Evolutionary conservation across 2,329 filamentous ascomycete species (phyloP).

Genomic region (Trichoderma atrobrunneum): DNA sequence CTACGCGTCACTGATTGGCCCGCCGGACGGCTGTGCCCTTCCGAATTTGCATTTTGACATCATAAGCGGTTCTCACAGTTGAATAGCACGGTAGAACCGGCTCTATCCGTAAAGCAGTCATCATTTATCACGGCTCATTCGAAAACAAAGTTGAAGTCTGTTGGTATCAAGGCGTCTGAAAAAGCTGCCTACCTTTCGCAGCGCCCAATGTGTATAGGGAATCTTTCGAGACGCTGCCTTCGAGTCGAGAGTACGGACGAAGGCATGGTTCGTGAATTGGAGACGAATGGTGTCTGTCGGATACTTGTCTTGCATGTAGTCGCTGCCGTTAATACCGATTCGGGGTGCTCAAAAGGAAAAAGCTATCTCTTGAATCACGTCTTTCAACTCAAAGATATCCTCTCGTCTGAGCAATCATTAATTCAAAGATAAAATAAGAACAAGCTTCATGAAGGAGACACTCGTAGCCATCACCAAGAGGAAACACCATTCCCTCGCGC

Average conservation of each 20-base stretch:
- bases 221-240: too few relatives aligned
- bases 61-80: not conserved
- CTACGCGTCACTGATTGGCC: not conserved
- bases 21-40: not conserved
- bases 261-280: not conserved
- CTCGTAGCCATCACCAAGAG: not conserved
- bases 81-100: not conserved
- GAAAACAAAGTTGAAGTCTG: not conserved
- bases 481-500: not conserved
- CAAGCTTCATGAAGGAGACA: not conserved
- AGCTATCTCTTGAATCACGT: not conserved
- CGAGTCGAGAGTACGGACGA: not conserved
- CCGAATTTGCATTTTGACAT: not conserved
- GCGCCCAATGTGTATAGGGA: not conserved
- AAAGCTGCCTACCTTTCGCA: not conserved
- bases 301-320: not conserved
- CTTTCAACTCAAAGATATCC: fast-evolving
- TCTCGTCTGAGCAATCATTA: not conserved
- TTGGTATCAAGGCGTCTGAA: not conserved
- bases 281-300: not conserved
- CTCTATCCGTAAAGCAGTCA: not conserved
- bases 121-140: not conserved
- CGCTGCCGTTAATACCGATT: not conserved
- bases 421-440: not conserved
- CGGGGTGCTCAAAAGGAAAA: fast-evolving